Evolutionary conservation across 2,329 filamentous ascomycete species (phyloP), one percentile per base, ranked within the genome.

Genomic region (Capronia americana): DNA sequence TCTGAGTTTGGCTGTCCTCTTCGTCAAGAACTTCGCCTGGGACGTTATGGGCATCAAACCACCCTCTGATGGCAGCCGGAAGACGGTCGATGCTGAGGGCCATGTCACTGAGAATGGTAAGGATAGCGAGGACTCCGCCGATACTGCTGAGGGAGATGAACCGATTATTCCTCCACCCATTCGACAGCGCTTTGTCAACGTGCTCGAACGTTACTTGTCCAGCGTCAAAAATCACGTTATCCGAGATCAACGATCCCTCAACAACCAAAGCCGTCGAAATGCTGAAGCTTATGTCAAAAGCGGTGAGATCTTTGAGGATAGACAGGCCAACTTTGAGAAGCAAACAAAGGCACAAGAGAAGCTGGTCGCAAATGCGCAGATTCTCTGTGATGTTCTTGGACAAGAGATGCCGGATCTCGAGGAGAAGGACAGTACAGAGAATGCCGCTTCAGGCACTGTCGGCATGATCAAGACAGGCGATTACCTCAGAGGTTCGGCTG

Each of bases 261-360:
- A 89, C 61, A 88, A 87, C 28, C 95, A 99, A 79, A 92, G 92
- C 61, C 92, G 93, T 69, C 93, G 94, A 72, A 99, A 99, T 79
- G 94, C 95, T 0, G 95, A 99, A 78, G 95, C 94, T 5, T 99
- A 99, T 74, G 94, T 99, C 73, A 97, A 97, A 75, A 98, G 95
- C 44, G 95, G 95, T 1, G 95, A 99, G 76, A 94, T 99, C 4
- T 98, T 99, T 70, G 95, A 99, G 77, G 95, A 99, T 75, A 90
- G 95, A 58, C 95, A 99, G 77, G 88, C 93, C 61, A 98, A 93
- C 75, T 97, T 96, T 72, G 96, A 99, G 77, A 97, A 93, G 78
- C 91, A 95, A 72, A 84, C 93, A 64, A 99, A 98, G 78, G 86
- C 90, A 0, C 92, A 98, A 75, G 95, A 99, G 76, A 93, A 93